phyloP scores from a whole-genome alignment of 2,329 filamentous ascomycete genomes.

The Paecilomyces niveus region DNA sequence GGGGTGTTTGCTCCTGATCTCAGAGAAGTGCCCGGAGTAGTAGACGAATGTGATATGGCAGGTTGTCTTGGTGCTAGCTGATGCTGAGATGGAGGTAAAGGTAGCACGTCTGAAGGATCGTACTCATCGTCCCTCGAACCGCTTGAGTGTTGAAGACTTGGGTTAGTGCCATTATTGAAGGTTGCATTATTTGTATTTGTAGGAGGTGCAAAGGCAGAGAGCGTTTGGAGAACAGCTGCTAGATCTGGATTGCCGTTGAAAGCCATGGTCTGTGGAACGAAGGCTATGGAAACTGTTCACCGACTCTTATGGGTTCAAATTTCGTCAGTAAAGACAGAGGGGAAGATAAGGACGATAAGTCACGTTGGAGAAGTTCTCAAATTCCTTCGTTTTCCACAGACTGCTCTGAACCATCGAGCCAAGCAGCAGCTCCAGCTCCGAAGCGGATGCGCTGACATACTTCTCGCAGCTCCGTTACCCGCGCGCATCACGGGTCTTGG shows the following conservation, averaged over 20 bases:
- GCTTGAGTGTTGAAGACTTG: neutral
- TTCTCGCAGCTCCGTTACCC: neutral
- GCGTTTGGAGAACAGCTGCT: conserved; percentile 33
- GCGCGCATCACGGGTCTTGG: conserved; percentile 2
- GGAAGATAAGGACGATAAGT: neutral
- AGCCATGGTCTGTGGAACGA: conserved; percentile 8
- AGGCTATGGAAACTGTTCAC: neutral
- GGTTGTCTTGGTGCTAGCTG: neutral
- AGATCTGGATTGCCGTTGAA: conserved; percentile 28
- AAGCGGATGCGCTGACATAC: neutral
- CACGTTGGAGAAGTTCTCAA: neutral
- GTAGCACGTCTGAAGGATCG: conserved; percentile 12
- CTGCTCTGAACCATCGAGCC: neutral
- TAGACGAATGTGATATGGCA: neutral
- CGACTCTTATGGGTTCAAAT: neutral
- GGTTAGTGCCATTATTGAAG: neutral
- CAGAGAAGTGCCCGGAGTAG: neutral
- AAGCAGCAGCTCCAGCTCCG: neutral
- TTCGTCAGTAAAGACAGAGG: neutral
- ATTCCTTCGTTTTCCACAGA: neutral
- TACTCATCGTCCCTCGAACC: conserved; percentile 8
- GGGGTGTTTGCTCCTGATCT: conserved; percentile 5
- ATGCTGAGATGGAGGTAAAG: conserved; percentile 1
- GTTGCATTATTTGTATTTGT: conserved; percentile 2
- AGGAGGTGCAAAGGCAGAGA: conserved; percentile 28